A percentile compares a stretch with the other conserved stretches of the same genome.
phyloP scores from a whole-genome alignment of 2,329 filamentous ascomycete species.

The Grosmannia serpens region DNA sequence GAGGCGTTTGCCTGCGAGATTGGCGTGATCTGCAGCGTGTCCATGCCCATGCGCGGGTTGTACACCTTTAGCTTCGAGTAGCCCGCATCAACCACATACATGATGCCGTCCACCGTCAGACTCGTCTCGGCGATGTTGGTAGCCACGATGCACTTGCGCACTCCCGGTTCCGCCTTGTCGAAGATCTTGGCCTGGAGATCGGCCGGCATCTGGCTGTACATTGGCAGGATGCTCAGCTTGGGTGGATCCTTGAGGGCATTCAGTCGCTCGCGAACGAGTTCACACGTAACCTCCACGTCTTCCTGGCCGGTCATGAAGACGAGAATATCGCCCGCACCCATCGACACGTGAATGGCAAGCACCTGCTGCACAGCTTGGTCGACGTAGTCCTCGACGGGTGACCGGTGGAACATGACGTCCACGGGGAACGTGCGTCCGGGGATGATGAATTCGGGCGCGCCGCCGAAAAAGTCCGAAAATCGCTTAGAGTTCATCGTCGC shows the following conservation, averaged over 20 bases:
- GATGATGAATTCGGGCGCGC: constrained; percentile 92
- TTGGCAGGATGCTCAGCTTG: constrained; percentile 86
- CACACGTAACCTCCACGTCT: constrained; percentile 94
- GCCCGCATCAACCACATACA: constrained; percentile 94
- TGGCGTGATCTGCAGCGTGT: constrained; percentile 92
- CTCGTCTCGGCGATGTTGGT: constrained; percentile 98
- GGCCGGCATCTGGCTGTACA: constrained; percentile 99
- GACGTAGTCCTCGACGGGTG: constrained; percentile 94
- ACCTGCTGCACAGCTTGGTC: constrained; percentile 95
- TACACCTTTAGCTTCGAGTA: constrained; percentile 98
- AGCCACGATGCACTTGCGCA: constrained; percentile 93
- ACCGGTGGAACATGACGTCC: constrained; percentile 89
- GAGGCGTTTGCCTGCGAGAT: constrained; percentile 95
- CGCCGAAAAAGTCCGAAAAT: constrained; percentile 92
- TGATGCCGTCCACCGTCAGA: constrained; percentile 95
- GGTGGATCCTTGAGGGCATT: constrained; percentile 87
- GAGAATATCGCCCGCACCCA: constrained; percentile 83
- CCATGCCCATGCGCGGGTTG: constrained; percentile 98
- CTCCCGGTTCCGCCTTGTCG: constrained; percentile 76
- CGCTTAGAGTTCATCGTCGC: constrained; percentile 97
- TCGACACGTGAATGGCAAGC: constrained; percentile 89
- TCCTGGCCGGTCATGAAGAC: constrained; percentile 99
- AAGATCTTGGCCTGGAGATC: constrained; percentile 98
- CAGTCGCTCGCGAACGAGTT: constrained; percentile 77
- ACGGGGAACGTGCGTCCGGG: constrained; percentile 94